Conservation (phyloP, 208 protist species). For the Borovskyia barvae region DNA sequence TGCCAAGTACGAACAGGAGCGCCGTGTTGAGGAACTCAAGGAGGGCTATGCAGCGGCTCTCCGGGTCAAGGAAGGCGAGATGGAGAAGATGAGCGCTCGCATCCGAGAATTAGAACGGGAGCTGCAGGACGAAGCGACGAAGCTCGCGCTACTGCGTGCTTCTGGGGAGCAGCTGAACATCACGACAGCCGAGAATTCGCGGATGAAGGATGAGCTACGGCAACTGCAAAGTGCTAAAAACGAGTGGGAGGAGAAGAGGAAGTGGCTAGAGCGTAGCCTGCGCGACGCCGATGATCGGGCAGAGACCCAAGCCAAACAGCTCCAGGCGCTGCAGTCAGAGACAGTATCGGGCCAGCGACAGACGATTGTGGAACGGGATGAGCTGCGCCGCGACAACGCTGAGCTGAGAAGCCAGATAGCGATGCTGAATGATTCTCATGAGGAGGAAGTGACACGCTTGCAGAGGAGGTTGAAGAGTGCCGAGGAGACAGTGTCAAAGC, state of each 20-base stretch:
- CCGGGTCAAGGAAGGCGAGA: conserved; percentile 34
- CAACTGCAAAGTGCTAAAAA: conserved; percentile 28
- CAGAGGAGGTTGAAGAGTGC: conserved; percentile 24
- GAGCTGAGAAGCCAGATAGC: conserved; percentile 34
- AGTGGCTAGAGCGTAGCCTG: conserved; percentile 49
- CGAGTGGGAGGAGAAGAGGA: conserved; percentile 41
- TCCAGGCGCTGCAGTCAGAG: conserved; percentile 51
- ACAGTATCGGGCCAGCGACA: conserved; percentile 20
- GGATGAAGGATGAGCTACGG: conserved; percentile 67
- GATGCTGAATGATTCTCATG: conserved; percentile 26
- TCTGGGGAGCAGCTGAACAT: conserved; percentile 1
- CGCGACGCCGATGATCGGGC: conserved; percentile 39
- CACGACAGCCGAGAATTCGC: conserved; percentile 16
- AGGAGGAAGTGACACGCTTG: conserved; percentile 46
- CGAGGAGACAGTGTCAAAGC: conserved; percentile 27
- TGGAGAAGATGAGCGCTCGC: conserved; percentile 38
- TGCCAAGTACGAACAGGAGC: conserved; percentile 39
- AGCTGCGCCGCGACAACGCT: conserved; percentile 38
- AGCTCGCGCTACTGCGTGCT: conserved; percentile 25
- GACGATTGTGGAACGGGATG: conserved; percentile 42
- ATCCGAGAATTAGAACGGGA: conserved; percentile 45
- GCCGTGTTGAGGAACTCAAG: conserved; percentile 43
- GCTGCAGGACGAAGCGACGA: conserved; percentile 48
- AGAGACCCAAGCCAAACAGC: conserved; percentile 38
- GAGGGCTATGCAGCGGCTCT: conserved; percentile 42